Conservation (phyloP, 2,329 filamentous ascomycete species). For the Phyllosticta citriasiana region DNA sequence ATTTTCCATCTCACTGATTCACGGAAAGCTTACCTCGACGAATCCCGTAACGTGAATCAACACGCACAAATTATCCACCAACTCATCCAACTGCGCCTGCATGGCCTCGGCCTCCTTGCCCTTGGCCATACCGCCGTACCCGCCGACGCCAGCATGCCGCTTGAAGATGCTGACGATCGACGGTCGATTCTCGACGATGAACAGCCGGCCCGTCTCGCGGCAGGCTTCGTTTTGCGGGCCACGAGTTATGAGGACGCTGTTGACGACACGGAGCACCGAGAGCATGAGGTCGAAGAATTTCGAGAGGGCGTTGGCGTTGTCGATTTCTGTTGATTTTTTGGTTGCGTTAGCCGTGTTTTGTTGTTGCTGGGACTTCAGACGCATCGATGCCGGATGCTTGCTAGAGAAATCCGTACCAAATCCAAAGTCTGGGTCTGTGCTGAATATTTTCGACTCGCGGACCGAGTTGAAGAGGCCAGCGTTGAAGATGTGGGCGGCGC, state of each 20-base stretch:
- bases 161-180: conserved; percentile 87
- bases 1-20: background rate
- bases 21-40: conserved; percentile 57
- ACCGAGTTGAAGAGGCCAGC: conserved; percentile 77
- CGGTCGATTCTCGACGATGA: conserved; percentile 72
- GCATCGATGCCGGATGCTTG: background rate
- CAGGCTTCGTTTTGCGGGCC: conserved; percentile 69
- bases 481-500: conserved; percentile 78
- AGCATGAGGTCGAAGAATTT: conserved; percentile 79
- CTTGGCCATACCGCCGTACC: conserved; percentile 26
- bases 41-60: conserved; percentile 76
- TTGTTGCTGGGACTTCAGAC: background rate
- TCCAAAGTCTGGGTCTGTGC: conserved; percentile 84
- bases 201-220: conserved; percentile 64
- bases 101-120: conserved; percentile 39
- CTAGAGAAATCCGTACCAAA: conserved; percentile 40
- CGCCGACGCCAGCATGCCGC: conserved; percentile 68
- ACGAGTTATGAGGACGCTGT: conserved; percentile 68
- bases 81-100: conserved; percentile 50
- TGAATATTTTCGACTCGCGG: conserved; percentile 74
- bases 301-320: conserved; percentile 59
- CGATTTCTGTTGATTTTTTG: conserved; percentile 40
- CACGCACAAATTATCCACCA: conserved; percentile 78
- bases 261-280: conserved; percentile 70
- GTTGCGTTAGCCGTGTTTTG: conserved; percentile 8